A percentile compares a stretch with the other conserved stretches of the same genome.
phyloP scores from a whole-genome alignment of 2,329 filamentous ascomycete genomes.

The Trichoderma cornu-damae region DNA sequence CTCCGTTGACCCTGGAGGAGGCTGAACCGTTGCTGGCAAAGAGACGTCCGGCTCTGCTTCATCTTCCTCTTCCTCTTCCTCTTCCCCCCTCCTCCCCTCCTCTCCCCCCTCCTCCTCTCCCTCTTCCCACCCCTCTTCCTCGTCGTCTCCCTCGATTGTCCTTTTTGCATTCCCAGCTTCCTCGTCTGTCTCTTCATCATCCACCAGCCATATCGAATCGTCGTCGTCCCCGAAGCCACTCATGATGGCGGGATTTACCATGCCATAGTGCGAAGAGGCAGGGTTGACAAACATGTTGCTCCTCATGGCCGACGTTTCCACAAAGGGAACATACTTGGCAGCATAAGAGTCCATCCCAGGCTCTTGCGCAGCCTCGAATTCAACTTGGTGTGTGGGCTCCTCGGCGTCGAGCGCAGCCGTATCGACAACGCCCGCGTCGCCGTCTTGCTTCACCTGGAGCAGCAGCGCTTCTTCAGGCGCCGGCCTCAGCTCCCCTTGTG shows the following conservation, averaged over 20 bases:
- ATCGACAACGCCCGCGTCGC: background rate
- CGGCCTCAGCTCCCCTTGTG: background rate
- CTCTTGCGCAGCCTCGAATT: slow-evolving; percentile 1
- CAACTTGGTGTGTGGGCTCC: background rate
- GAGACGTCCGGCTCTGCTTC: background rate
- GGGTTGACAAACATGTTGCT: slow-evolving; percentile 28
- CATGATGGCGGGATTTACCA: slow-evolving; percentile 31
- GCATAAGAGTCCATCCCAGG: slow-evolving; percentile 9
- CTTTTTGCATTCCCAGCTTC: slow-evolving; percentile 7
- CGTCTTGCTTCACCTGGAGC: background rate
- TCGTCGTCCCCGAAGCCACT: slow-evolving; percentile 31
- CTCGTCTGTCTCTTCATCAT: slow-evolving; percentile 27
- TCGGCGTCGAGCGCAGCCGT: background rate
- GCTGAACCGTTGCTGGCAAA: background rate
- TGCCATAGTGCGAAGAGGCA: slow-evolving; percentile 27
- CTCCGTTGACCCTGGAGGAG: background rate
- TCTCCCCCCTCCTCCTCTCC: background rate
- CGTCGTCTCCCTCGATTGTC: background rate
- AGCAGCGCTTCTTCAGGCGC: background rate
- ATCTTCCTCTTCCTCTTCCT: background rate
- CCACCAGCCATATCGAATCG: slow-evolving; percentile 28
- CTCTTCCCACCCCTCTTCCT: background rate
- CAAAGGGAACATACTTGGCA: slow-evolving; percentile 24
- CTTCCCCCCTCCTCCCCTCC: background rate
- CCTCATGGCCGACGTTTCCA: slow-evolving; percentile 25